These are phyloP conservation scores for Backusella morwellensis DNA, from an alignment of 192 early-diverging fungal species.

Conservation along the genomic window DNA sequence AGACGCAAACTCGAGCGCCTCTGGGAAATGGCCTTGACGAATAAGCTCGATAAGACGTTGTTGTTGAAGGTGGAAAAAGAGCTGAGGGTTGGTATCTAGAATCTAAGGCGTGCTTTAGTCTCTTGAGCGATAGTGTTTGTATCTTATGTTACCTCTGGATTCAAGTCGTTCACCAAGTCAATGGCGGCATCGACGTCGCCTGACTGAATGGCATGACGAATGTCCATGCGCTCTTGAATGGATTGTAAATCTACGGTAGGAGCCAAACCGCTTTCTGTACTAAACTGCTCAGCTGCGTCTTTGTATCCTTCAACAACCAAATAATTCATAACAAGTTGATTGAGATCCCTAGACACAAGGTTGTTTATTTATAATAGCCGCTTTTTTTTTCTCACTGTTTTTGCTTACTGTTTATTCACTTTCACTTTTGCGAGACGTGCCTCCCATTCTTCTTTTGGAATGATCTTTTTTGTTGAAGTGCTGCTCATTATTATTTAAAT, in stretches of 20 bases:
- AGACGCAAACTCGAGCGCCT: constrained; percentile 94
- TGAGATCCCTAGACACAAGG: constrained; percentile 70
- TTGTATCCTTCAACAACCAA: constrained; percentile 98
- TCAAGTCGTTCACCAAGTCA: constrained; percentile 96
- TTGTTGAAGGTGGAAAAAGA: constrained; percentile 97
- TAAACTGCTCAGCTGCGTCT: constrained; percentile 97
- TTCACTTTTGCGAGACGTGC: constrained; percentile 77
- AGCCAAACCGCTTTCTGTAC: constrained; percentile 78
- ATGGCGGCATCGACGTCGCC: constrained; percentile 94
- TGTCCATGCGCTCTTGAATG: constrained; percentile 95
- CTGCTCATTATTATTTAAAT: neutral
- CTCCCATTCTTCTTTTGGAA: constrained; percentile 83
- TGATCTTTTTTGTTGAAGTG: constrained; percentile 49
- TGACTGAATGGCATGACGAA: constrained; percentile 86
- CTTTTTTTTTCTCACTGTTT: neutral
- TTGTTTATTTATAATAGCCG: constrained; percentile 26
- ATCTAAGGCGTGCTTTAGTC: constrained; percentile 49
- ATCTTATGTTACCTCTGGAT: constrained; percentile 77
- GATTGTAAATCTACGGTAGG: constrained; percentile 81
- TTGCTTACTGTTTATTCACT: constrained; percentile 70
- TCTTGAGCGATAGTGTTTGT: too few relatives aligned
- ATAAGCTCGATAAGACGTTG: constrained; percentile 97
- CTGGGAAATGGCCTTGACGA: constrained; percentile 70
- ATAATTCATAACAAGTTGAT: constrained; percentile 99
- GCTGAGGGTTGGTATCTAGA: constrained; percentile 87